Percentiles rank a stretch among this genome's conserved stretches.
These are phyloP conservation scores for Eucalyptus sp. DNA, from an alignment of 345 rosid genomes.

Conservation along the genomic window DNA sequence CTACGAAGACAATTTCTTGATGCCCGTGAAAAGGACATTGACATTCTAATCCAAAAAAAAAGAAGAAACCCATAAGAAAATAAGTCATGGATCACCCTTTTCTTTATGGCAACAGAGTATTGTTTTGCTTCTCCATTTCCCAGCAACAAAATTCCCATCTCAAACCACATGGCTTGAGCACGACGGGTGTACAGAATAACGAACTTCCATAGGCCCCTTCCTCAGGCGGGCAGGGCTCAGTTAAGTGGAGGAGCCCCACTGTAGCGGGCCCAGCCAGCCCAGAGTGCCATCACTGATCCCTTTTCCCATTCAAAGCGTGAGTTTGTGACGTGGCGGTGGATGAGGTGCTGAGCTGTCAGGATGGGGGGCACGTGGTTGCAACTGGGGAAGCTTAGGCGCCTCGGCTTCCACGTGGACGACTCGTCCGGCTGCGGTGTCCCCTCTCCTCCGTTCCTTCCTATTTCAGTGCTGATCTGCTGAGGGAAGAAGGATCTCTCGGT, in stretches of 20 bases:
- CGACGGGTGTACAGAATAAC: not conserved
- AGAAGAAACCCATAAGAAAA: not conserved
- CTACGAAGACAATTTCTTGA: not conserved
- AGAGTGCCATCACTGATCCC: not conserved
- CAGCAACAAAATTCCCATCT: not conserved
- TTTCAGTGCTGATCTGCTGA: not conserved
- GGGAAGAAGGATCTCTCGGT: not conserved
- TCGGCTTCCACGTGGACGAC: not conserved
- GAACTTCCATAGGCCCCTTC: not conserved
- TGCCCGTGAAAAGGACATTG: not conserved
- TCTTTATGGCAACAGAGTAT: not conserved
- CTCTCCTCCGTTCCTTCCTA: not conserved
- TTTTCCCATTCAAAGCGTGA: not conserved
- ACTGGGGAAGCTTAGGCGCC: not conserved
- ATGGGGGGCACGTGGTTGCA: not conserved
- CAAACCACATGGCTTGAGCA: not conserved
- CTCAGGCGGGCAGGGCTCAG: not conserved
- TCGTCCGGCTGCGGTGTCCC: not conserved
- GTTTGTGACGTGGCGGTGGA: not conserved
- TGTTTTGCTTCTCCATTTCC: not conserved
- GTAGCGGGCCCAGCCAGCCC: not conserved
- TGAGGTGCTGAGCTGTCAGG: not conserved
- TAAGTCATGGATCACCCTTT: not conserved
- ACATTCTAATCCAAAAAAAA: not conserved
- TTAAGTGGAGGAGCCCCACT: not conserved